phyloP scores from a whole-genome alignment of 768 basidiomycete species.

The Inosperma sp. region DNA sequence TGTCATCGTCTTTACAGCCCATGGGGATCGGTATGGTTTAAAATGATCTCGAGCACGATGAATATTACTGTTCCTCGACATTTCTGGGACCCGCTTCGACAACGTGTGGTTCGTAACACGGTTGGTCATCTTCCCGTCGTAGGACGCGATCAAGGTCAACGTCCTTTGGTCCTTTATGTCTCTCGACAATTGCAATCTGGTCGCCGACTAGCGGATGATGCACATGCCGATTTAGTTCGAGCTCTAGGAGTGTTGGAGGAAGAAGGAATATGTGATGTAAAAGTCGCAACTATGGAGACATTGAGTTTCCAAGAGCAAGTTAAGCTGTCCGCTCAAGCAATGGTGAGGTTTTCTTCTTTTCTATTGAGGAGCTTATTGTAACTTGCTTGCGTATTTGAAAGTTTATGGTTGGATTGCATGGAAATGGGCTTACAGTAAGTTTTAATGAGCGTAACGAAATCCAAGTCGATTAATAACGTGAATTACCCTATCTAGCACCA shows the following conservation, averaged over 20 bases:
- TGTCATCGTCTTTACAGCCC: constrained; percentile 19
- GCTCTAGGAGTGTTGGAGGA: constrained; percentile 43
- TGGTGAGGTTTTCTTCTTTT: neutral
- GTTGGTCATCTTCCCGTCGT: constrained; percentile 27
- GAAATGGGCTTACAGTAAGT: too few relatives aligned
- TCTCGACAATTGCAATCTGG: constrained; percentile 50
- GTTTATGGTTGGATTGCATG: constrained; percentile 55
- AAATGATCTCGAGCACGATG: constrained; percentile 36
- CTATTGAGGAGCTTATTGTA: neutral
- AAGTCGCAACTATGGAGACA: constrained; percentile 35
- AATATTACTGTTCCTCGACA: constrained; percentile 22
- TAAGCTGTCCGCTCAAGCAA: constrained; percentile 38
- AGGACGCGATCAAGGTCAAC: neutral
- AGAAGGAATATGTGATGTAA: too few relatives aligned
- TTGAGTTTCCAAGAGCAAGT: constrained; percentile 61
- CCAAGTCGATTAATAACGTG: neutral
- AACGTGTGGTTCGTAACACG: constrained; percentile 24
- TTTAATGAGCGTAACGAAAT: constrained; percentile 39
- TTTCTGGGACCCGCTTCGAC: constrained; percentile 34
- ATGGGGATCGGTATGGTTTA: constrained; percentile 24
- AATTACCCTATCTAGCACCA: constrained; percentile 39
- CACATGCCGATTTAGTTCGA: constrained; percentile 46
- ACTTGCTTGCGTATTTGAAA: constrained; percentile 1
- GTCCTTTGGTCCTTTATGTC: constrained; percentile 48
- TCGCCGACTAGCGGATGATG: constrained; percentile 37